Percentiles rank a stretch among this genome's conserved stretches.
These are phyloP conservation scores for Triticum aestivum DNA, from an alignment of 176 grass and related monocot species.

Conservation along the genomic window DNA sequence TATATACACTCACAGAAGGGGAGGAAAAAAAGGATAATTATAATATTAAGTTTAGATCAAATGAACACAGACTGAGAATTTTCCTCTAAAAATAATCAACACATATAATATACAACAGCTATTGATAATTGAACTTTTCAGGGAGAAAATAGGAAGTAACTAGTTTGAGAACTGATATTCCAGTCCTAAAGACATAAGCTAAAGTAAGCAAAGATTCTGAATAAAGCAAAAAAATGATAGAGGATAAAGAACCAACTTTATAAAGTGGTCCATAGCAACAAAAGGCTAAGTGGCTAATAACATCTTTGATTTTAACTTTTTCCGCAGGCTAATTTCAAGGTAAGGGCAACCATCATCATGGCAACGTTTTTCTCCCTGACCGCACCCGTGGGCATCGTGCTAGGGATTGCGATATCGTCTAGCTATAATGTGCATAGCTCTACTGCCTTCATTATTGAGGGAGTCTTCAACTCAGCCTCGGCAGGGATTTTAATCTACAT, in stretches of 20 bases:
- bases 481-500: constrained; percentile 97
- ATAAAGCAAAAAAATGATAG: constrained; percentile 23
- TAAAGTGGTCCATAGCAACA: constrained; percentile 8
- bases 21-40: neutral
- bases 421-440: constrained; percentile 67
- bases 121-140: neutral
- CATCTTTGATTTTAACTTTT: constrained; percentile 8
- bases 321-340: constrained; percentile 84
- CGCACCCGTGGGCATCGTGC: constrained; percentile 69
- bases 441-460: constrained; percentile 72
- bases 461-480: constrained; percentile 74
- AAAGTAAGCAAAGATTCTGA: neutral
- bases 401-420: constrained; percentile 78
- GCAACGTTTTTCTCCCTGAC: constrained; percentile 93
- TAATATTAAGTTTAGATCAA: constrained; percentile 15
- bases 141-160: neutral
- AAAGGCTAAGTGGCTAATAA: constrained; percentile 37
- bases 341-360: constrained; percentile 74
- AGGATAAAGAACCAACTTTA: constrained; percentile 22
- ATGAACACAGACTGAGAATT: neutral
- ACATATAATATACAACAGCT: neutral
- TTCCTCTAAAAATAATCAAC: neutral
- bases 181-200: neutral
- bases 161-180: neutral
- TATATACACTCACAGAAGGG: neutral